Evolutionary conservation across 768 basidiomycete genomes (phyloP).

Genomic region (Leccinum olivaceopallidum): DNA sequence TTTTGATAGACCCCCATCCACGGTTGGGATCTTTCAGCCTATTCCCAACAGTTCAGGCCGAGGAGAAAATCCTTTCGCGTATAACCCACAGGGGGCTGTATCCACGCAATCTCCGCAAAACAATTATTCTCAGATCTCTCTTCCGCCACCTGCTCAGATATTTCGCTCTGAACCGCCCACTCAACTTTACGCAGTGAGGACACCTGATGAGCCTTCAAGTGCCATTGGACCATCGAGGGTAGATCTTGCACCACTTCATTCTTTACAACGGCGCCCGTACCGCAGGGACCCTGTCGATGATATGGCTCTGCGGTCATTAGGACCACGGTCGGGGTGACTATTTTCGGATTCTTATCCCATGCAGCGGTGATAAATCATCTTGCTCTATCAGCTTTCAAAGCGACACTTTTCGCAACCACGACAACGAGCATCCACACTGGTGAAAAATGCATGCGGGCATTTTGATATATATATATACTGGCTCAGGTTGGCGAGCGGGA

Average conservation of each 20-base stretch:
- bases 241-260: conserved; percentile 58
- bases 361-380: conserved; percentile 24
- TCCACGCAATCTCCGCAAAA: conserved; percentile 13
- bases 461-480: conserved; percentile 2
- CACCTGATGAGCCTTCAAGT: conserved; percentile 19
- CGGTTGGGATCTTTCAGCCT: conserved; percentile 15
- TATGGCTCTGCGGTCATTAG: conserved; percentile 52
- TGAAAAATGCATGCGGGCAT: conserved; percentile 6
- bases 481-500: not conserved
- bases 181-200: conserved; percentile 33
- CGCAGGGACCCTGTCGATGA: conserved; percentile 65
- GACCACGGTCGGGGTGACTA: conserved; percentile 39
- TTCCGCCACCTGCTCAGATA: conserved; percentile 35
- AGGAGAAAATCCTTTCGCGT: conserved; percentile 9
- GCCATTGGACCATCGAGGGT: conserved; percentile 32
- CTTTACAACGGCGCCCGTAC: conserved; percentile 58
- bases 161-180: conserved; percentile 28
- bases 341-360: conserved; percentile 19
- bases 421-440: conserved; percentile 5
- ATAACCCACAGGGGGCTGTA: conserved; percentile 10
- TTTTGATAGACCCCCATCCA: conserved; percentile 22
- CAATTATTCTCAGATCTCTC: conserved; percentile 25
- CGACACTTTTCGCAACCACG: conserved; percentile 10
- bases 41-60: conserved; percentile 7
- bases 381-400: conserved; percentile 17